phyloP scores from a whole-genome alignment of 164 flowering plant species.

The Houttuynia cordata region DNA sequence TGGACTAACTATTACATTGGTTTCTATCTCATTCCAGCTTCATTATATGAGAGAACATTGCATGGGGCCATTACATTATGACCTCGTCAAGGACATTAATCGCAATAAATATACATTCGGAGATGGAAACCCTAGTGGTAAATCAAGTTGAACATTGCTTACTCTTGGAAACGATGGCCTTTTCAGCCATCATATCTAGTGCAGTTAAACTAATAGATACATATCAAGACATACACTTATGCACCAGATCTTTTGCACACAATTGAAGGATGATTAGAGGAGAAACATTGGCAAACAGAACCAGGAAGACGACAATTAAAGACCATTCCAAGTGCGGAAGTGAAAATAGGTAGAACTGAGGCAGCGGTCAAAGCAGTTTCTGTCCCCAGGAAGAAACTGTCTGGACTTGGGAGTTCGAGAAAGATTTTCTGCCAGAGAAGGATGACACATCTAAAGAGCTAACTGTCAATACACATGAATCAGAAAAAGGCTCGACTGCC shows the following conservation, averaged over 20 bases:
- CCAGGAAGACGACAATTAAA: not conserved
- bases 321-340: not conserved
- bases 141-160: not conserved
- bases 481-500: conserved; percentile 77
- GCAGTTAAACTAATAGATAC: not conserved
- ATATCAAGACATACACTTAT: not conserved
- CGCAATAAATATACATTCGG: no score
- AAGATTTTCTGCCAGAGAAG: not conserved
- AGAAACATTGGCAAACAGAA: not conserved
- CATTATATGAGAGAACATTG: not conserved
- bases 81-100: not conserved
- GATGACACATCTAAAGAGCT: not conserved
- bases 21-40: not conserved
- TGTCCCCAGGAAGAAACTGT: not conserved
- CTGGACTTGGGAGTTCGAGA: not conserved
- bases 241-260: not conserved
- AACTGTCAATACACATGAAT: not conserved
- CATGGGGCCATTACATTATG: not conserved
- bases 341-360: not conserved
- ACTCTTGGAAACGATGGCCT: not conserved
- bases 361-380: not conserved
- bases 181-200: not conserved
- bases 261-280: not conserved
- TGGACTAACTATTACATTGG: no score
- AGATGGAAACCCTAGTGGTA: not conserved